Evolutionary conservation across 2,329 filamentous ascomycete genomes (phyloP), one percentile per base, ranked within the genome.

Genomic region (Hypomyces rosellus): DNA sequence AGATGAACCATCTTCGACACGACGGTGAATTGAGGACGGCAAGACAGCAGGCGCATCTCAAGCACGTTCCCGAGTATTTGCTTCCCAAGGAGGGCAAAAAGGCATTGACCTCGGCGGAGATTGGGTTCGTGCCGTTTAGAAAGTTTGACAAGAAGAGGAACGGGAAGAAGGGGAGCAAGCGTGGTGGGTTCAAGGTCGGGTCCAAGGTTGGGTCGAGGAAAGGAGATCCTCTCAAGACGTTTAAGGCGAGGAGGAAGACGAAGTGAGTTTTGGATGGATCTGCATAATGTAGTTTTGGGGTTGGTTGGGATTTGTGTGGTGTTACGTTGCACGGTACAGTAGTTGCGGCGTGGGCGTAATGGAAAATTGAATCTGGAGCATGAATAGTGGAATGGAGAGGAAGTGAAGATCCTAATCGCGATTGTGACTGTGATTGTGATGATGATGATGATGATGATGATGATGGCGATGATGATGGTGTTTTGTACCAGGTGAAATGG

Each of bases 21-120:
- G 93, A 99, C 65, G 85, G 85, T 36, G 92, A 96, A 66, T 75
- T 95, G 50, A 81, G 90, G 53, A 84, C 90, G 20, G 89, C 91
- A 13, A 77, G 88, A 52, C 84, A 90, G 42, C 91, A 97, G 69
- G 80, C 87, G 7, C 93, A 99, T 73, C 74, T 99, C 57, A 95
- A 89, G 70, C 89, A 96, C 66, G 88, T 99, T 1, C 93, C 93
- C 0, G 91, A 96, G 43, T 99, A 99, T 65, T 72, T 99, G 46
- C 74, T 99, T 60, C 93, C 93, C 72, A 78, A 69, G 63, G 90
- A 81, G 63, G 85, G 85, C 39, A 86, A 82, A 66, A 85, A 86
- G 61, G 84, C 78, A 0, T 70, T 89, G 48, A 79, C 78, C 34
- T 83, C 49, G 73, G 78, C 80, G 22, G 78, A 88, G 51, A 76